Conservation (phyloP, 208 protist genomes). For the Wallacemonas sp. region DNA sequence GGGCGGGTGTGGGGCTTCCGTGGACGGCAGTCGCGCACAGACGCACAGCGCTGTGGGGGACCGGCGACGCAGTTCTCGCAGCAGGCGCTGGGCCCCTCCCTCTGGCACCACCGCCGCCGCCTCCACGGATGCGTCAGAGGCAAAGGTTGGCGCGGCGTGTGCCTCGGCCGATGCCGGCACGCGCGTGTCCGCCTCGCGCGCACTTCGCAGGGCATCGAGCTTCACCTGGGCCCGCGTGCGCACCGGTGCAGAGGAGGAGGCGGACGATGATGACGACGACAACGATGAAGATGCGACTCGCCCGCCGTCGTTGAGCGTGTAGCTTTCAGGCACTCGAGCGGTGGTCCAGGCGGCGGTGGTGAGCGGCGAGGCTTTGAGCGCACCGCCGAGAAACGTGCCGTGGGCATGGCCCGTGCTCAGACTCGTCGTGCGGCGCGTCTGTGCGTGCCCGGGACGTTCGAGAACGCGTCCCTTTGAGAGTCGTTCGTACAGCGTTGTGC, state of each 20-base stretch:
- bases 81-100: constrained; percentile 20
- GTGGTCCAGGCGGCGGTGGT: background rate
- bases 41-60: constrained; percentile 29
- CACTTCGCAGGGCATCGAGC: background rate
- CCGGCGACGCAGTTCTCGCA: constrained; percentile 22
- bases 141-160: no score
- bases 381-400: constrained; percentile 2
- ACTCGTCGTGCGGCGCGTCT: background rate
- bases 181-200: background rate
- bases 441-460: background rate
- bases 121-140: background rate
- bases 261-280: no score
- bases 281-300: no score
- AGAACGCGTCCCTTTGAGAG: constrained; percentile 1
- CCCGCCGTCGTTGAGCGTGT: no score
- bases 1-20: background rate
- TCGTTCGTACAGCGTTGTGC: background rate
- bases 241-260: background rate
- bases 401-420: constrained; percentile 9
- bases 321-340: no score
- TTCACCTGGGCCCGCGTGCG: background rate
- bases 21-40: constrained; percentile 28
- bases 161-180: background rate
- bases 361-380: constrained; percentile 3
- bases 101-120: background rate